Evolutionary conservation across 1,284 basidiomycete genomes (phyloP).

Genomic region (Puccinia horiana): DNA sequence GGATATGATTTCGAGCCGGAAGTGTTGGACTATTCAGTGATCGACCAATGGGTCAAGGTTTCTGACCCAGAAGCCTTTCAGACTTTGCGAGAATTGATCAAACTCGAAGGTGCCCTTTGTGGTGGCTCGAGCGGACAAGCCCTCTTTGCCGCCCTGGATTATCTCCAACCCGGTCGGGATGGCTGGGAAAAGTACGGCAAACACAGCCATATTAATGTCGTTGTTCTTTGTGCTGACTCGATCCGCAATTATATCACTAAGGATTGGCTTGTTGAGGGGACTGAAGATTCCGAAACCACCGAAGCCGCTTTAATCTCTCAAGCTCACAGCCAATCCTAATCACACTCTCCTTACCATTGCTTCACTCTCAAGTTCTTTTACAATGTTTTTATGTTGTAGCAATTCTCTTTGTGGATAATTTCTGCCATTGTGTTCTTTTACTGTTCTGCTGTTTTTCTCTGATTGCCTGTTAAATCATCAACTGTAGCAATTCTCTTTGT

Average conservation of each 20-base stretch:
- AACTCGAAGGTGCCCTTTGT: conserved; percentile 80
- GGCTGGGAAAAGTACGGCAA: conserved; percentile 69
- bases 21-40: conserved; percentile 64
- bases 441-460: no score
- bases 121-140: conserved; percentile 89
- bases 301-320: conserved; percentile 26
- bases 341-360: not conserved
- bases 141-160: conserved; percentile 74
- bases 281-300: conserved; percentile 42
- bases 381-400: no score
- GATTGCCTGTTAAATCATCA: no score
- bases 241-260: conserved; percentile 97
- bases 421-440: no score
- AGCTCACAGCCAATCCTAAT: not conserved
- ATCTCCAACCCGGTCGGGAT: conserved; percentile 69
- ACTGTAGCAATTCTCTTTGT: no score
- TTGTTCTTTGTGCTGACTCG: conserved; percentile 87
- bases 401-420: no score
- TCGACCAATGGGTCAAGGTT: conserved; percentile 82
- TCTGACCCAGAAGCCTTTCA: conserved; percentile 77
- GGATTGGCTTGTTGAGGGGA: conserved; percentile 57
- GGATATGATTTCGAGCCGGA: conserved; percentile 87
- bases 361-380: not conserved
- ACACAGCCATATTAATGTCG: conserved; percentile 77
- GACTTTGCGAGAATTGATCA: conserved; percentile 76